These are phyloP conservation scores for Canariomyces notabilis DNA, from an alignment of 2,329 filamentous ascomycete genomes.

Conservation along the genomic window DNA sequence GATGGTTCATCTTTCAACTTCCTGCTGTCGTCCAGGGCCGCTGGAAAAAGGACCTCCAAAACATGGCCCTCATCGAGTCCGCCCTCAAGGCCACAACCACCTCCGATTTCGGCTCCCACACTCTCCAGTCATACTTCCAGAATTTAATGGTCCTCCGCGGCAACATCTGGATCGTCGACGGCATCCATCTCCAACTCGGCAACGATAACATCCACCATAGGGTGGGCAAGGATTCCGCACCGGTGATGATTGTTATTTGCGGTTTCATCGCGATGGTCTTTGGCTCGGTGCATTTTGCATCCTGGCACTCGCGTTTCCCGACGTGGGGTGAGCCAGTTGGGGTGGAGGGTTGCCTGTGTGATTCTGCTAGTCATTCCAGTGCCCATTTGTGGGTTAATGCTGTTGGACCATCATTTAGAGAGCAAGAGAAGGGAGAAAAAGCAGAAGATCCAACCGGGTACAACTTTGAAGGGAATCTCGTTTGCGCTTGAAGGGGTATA, in stretches of 20 bases:
- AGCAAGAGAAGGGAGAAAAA: too few species aligned
- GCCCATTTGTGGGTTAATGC: not conserved
- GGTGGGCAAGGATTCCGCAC: not conserved
- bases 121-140: not conserved
- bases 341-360: not conserved
- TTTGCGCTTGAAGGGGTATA: too few species aligned
- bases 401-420: not conserved
- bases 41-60: not conserved
- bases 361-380: not conserved
- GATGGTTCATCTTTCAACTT: too few species aligned
- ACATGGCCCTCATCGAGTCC: not conserved
- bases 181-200: not conserved
- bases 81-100: not conserved
- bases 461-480: too few species aligned
- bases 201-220: not conserved
- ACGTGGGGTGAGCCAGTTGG: not conserved
- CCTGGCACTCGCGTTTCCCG: constrained; percentile 1
- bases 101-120: not conserved
- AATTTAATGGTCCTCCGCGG: not conserved
- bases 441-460: too few species aligned
- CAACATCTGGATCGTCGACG: constrained; percentile 12
- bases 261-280: constrained; percentile 1
- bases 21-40: not conserved
- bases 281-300: not conserved
- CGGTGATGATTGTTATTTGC: not conserved